A percentile compares a stretch with the other conserved stretches of the same genome.
Conservation (phyloP, 805 yeast genomes). For the Saturnispora kantuleensis region DNA sequence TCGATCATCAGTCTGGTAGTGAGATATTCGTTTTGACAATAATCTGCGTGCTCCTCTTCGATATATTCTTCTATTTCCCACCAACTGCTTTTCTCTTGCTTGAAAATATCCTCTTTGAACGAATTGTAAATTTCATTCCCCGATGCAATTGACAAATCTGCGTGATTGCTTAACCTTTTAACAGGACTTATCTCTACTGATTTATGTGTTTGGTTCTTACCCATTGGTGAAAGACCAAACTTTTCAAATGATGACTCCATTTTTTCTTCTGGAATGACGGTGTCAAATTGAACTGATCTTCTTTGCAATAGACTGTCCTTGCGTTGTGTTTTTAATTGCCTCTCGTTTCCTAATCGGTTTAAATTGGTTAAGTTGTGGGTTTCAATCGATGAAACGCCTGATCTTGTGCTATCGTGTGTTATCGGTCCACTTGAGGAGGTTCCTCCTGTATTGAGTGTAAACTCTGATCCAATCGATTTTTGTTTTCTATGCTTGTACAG, state of each 20-base stretch:
- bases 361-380: constrained; percentile 5
- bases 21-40: constrained; percentile 19
- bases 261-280: constrained; percentile 2
- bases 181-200: not conserved
- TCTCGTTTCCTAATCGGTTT: not conserved
- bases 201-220: not conserved
- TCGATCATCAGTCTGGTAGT: constrained; percentile 22
- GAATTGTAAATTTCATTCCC: constrained; percentile 18
- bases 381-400: constrained; percentile 8
- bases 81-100: constrained; percentile 13
- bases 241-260: constrained; percentile 4
- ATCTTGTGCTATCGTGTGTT: not conserved
- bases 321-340: constrained; percentile 4
- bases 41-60: constrained; percentile 12
- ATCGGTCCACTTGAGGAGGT: not conserved
- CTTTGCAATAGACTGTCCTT: constrained; percentile 6
- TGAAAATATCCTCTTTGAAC: constrained; percentile 15
- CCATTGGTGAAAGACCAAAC: constrained; percentile 3
- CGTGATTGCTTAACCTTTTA: constrained; percentile 17
- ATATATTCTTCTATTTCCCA: constrained; percentile 11
- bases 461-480: constrained; percentile 1
- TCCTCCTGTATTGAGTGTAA: not conserved
- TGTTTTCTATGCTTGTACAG: constrained; percentile 10
- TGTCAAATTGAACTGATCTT: constrained; percentile 1
- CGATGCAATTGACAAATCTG: constrained; percentile 22